phyloP scores from a whole-genome alignment of 257 asterid species.

The Rubia yunnanensis region DNA sequence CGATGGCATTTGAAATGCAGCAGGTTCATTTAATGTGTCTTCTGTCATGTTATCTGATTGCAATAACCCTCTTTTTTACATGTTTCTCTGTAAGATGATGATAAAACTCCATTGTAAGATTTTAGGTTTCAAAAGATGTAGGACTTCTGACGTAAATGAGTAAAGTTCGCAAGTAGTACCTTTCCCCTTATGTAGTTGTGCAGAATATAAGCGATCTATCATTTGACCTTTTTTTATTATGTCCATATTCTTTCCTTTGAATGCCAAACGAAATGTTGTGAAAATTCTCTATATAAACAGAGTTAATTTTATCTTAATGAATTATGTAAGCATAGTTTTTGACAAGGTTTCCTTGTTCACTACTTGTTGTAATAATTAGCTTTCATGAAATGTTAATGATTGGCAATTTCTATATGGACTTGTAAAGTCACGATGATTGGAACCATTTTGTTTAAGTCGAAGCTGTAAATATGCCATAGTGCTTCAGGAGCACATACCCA shows the following conservation, averaged over 20 bases:
- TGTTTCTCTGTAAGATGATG: background rate
- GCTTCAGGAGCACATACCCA: background rate
- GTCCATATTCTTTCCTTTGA: background rate
- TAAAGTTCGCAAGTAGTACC: background rate
- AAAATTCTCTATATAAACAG: background rate
- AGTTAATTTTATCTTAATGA: background rate
- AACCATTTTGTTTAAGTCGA: background rate
- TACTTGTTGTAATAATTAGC: background rate
- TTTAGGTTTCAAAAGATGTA: background rate
- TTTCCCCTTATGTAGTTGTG: background rate
- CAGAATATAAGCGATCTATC: background rate
- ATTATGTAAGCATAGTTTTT: background rate
- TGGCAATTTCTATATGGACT: background rate
- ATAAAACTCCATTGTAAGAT: background rate
- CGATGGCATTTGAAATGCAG: background rate
- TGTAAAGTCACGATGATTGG: background rate
- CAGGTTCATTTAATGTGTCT: background rate
- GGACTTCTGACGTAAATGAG: background rate
- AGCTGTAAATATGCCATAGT: background rate
- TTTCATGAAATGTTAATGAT: background rate
- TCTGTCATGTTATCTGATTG: background rate
- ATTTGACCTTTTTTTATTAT: background rate
- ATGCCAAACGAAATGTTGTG: background rate
- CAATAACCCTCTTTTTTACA: background rate
- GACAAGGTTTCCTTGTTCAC: background rate